A percentile compares a stretch with the other conserved stretches of the same genome.
Conservation (phyloP, 2,329 filamentous ascomycete species). For the Aspergillus aculeatinus region DNA sequence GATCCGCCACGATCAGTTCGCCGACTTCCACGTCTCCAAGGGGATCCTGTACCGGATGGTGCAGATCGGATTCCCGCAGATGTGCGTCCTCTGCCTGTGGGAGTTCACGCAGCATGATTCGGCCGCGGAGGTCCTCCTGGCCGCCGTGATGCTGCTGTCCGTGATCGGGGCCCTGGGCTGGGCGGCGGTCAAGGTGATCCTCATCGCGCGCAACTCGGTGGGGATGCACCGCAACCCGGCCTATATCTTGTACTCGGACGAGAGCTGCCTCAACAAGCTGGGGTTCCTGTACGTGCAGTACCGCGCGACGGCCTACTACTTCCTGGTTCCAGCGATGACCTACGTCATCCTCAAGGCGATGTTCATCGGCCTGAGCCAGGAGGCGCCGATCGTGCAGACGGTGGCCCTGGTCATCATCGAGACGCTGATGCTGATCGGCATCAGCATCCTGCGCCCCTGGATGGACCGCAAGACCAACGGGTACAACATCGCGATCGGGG, state of each 20-base stretch:
- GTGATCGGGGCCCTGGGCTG: constrained; percentile 74
- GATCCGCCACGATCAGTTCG: constrained; percentile 87
- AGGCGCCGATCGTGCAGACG: constrained; percentile 69
- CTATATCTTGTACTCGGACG: constrained; percentile 93
- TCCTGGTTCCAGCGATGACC: constrained; percentile 73
- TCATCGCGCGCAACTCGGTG: constrained; percentile 81
- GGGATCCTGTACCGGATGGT: constrained; percentile 88
- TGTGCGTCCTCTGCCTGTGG: constrained; percentile 88
- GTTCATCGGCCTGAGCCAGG: constrained; percentile 80
- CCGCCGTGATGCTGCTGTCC: constrained; percentile 81
- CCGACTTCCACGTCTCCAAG: constrained; percentile 90
- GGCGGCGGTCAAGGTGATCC: constrained; percentile 84
- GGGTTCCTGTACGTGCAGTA: constrained; percentile 97
- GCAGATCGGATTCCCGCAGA: constrained; percentile 86
- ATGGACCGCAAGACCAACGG: constrained; percentile 98
- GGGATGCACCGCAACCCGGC: constrained; percentile 90
- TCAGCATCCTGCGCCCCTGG: constrained; percentile 81
- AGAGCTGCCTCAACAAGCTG: constrained; percentile 90
- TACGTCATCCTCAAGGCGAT: constrained; percentile 82
- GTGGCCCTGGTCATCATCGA: constrained; percentile 82
- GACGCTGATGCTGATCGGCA: constrained; percentile 70
- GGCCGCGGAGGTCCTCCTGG: constrained; percentile 77
- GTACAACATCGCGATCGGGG: constrained; percentile 90
- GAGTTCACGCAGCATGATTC: constrained; percentile 87
- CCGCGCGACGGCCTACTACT: constrained; percentile 91